Evolutionary conservation across 805 yeast genomes (phyloP), one percentile per base, ranked within the genome.

Genomic region (Suhomyces vadensis): DNA sequence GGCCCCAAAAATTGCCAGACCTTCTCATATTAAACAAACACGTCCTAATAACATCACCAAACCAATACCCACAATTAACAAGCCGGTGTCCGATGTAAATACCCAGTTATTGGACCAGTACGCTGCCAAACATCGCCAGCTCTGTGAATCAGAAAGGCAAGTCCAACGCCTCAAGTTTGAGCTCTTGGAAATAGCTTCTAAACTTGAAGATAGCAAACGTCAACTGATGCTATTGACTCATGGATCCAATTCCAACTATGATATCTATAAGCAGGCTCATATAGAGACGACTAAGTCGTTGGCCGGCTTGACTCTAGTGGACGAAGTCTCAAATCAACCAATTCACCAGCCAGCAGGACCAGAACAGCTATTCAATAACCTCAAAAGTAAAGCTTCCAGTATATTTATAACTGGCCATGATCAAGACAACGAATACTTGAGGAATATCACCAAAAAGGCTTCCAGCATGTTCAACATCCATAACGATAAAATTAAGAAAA

Each of bases 41-140:
- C 33, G 11, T 6, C 6, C 25, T 9, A 23, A 23, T 23, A 23
- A 23, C 6, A 3, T 14, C 33, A 29, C 19, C 33, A 8, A 33
- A 33, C 20, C 37, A 8, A 29, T 16, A 29, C 20, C 33, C 33
- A 29, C 9, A 3, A 17, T 6, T 17, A 8, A 5, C 16, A 22
- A 22, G 13, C 22, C 23, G 22, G 29, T 24, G 5, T 22, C 31
- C 11, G 13, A 17, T 25, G 23, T 14, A 4, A 31, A 23, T 74
- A 79, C 11, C 16, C 20, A 20, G n/a, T 52, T 66, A n/a, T 41
- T 64, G 6, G 51, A 58, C 4, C 42, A 48, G 27, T 65, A 60
- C 44, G 81, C 85, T 0, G 53, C 73, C 2, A 81, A 82, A 54
- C 83, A 81, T 53, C 69, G 82, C 47, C 72, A 72, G 43, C 71